Evolutionary conservation across 1,139 yeast species (phyloP).

Genomic region (Yamadazyma diospyri): DNA sequence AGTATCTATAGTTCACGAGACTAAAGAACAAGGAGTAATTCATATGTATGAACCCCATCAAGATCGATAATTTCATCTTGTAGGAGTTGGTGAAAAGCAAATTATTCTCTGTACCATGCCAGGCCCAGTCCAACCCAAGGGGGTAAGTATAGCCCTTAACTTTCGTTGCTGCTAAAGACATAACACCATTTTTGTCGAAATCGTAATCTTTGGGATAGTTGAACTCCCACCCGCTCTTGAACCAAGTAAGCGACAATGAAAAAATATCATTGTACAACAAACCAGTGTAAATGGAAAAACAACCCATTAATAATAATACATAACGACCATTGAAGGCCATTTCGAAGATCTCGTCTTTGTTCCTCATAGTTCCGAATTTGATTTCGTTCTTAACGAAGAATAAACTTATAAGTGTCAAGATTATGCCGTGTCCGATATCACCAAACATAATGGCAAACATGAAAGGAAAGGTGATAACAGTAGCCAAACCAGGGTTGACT

Average conservation of each 20-base stretch:
- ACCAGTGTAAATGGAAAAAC: conserved; percentile 92
- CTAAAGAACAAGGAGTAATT: conserved; percentile 84
- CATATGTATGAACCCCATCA: conserved; percentile 96
- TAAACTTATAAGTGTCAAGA: conserved; percentile 70
- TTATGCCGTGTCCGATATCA: conserved; percentile 92
- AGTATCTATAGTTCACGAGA: conserved; percentile 71
- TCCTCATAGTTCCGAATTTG: conserved; percentile 57
- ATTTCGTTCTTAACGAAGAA: conserved; percentile 68
- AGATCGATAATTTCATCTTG: conserved; percentile 91
- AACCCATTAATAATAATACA: conserved; percentile 85
- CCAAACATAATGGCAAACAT: conserved; percentile 99
- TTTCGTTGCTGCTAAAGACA: conserved; percentile 55
- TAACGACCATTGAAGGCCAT: conserved; percentile 96
- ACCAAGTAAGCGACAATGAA: conserved; percentile 83
- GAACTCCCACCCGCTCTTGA: conserved; percentile 90
- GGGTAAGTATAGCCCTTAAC: conserved; percentile 60
- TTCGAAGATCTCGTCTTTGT: conserved; percentile 89
- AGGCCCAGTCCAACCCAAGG: conserved; percentile 86
- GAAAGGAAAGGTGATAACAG: conserved; percentile 93
- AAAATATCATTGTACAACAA: conserved; percentile 88
- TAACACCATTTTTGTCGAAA: conserved; percentile 47
- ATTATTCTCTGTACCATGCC: conserved; percentile 97
- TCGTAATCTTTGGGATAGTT: conserved; percentile 60
- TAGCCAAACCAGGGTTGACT: conserved; percentile 93
- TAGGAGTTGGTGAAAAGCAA: conserved; percentile 88